These are phyloP conservation scores for Boletus rubroflammeus DNA, from an alignment of 768 basidiomycete genomes.

Conservation along the genomic window DNA sequence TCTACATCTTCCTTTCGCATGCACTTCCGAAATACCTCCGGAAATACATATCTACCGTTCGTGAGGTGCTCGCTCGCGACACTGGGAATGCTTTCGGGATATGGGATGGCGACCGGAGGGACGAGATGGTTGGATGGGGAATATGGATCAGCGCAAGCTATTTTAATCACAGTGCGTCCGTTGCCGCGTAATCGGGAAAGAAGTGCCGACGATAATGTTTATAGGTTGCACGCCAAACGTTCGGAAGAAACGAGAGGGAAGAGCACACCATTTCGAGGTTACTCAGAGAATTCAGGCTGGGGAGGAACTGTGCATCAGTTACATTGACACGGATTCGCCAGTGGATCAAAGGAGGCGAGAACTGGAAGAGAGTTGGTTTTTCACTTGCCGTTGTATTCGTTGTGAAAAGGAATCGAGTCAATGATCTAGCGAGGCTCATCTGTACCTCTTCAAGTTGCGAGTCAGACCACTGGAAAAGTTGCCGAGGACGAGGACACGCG, in stretches of 20 bases:
- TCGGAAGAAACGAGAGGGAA: slow-evolving; percentile 42
- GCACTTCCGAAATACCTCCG: slow-evolving; percentile 29
- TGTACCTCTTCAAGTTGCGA: neutral
- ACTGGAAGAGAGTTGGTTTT: slow-evolving; percentile 53
- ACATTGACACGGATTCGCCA: slow-evolving; percentile 37
- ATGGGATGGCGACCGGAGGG: slow-evolving; percentile 49
- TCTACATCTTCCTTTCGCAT: slow-evolving; percentile 51
- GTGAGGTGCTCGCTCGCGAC: slow-evolving; percentile 56
- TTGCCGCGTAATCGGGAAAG: neutral
- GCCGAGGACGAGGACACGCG: neutral
- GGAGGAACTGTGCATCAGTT: slow-evolving; percentile 59
- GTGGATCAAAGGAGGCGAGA: slow-evolving; percentile 39
- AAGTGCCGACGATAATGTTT: neutral
- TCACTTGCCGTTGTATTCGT: slow-evolving; percentile 47
- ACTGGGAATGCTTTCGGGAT: slow-evolving; percentile 68
- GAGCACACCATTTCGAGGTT: slow-evolving; percentile 47
- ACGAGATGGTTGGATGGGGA: slow-evolving; percentile 65
- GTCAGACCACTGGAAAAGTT: neutral
- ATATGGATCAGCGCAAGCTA: slow-evolving; percentile 59
- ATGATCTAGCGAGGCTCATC: neutral
- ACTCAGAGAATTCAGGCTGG: slow-evolving; percentile 40
- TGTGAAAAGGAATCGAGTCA: slow-evolving; percentile 32
- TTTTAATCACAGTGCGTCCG: slow-evolving; percentile 61
- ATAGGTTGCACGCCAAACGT: slow-evolving; percentile 54
- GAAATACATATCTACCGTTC: slow-evolving; percentile 42